A percentile compares a stretch with the other conserved stretches of the same genome.
Evolutionary conservation across 257 asterid genomes (phyloP).

Genomic region (Voacanga thouarsii): DNA sequence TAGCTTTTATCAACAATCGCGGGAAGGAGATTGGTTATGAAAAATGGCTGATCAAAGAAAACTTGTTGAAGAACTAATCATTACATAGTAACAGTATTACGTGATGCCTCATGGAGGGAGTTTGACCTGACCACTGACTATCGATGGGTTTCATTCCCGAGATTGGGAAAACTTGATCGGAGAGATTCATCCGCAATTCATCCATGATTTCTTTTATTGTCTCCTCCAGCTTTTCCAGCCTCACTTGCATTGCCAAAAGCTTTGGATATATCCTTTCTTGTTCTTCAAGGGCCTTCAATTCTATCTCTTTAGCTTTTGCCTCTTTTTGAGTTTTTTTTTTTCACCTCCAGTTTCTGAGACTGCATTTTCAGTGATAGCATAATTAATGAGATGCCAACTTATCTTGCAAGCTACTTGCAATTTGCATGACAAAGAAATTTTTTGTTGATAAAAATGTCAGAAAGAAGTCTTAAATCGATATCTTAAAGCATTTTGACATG

Average conservation of each 20-base stretch:
- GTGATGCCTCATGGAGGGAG: too few relatives aligned
- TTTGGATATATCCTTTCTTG: constrained; percentile 53
- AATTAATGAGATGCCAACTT: constrained; percentile 4
- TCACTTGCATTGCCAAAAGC: constrained; percentile 66
- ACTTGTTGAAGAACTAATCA: too few relatives aligned
- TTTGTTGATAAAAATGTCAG: neutral
- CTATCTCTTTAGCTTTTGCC: constrained; percentile 80
- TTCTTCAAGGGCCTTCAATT: constrained; percentile 57
- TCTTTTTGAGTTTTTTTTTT: constrained; percentile 86
- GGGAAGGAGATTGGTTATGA: neutral
- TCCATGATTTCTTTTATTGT: constrained; percentile 52
- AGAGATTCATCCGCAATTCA: too few relatives aligned
- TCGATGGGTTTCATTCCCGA: too few relatives aligned
- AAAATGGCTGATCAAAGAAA: neutral
- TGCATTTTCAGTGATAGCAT: constrained; percentile 3
- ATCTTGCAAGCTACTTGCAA: neutral
- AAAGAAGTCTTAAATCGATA: neutral
- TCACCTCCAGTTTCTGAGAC: constrained; percentile 60
- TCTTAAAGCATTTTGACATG: too few relatives aligned
- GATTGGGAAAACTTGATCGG: too few relatives aligned
- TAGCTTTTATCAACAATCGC: neutral
- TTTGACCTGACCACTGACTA: too few relatives aligned
- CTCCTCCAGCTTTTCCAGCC: constrained; percentile 71
- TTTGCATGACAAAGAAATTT: neutral
- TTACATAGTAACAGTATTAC: too few relatives aligned